Base-by-base conservation (phyloP, 495 filamentous ascomycete genomes). In the Parathielavia hyrcaniae region DNA sequence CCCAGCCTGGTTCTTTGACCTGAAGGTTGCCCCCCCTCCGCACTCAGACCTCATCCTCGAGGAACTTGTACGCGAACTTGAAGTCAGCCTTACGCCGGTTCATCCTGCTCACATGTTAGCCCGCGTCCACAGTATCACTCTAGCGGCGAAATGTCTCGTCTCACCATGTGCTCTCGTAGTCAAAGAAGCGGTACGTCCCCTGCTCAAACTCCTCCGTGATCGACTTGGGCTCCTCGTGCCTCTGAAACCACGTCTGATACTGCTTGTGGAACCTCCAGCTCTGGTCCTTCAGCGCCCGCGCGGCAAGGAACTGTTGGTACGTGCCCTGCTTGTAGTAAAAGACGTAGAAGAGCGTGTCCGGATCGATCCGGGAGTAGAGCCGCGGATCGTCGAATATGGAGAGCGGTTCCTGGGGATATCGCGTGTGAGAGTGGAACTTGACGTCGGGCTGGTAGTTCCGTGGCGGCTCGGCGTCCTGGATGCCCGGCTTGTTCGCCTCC, bases 241-340 rank as follows among this genome's bases (percentile, higher is more conserved):
- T 81, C 72, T 98, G 93, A 61, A 98, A 98, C 93, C 93, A 98
- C 11, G 93, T 98, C 70, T 98, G 93, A 69, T 97, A 98, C 69
- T 97, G 93, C 75, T 97, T 98, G 71, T 98, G 93, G 71, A 98
- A 98, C 35, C 93, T 80, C 93, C 93, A 98, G 68, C 93, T 97
- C 71, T 97, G 92, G 60, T 88, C 86, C 67, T 97, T 97, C 35
- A 98, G 75, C 19, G 93, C 88, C 72, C 95, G 96, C 6, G 95
- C 93, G 0, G 93, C 89, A n/a, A 98, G 78, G 64, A 90, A 97
- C 68, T 98, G 93, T 67, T 97, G 91, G 67, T 96, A 93, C 0
- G 91, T 89, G 19, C 89, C 90, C 65, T 98, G 93, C 22, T 91
- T 88, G 76, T 98, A 98, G 76, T 98, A 98, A 73, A 98, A 98